phyloP scores from a whole-genome alignment of 2,329 filamentous ascomycete species.

The Neopestalotiopsis sp. region DNA sequence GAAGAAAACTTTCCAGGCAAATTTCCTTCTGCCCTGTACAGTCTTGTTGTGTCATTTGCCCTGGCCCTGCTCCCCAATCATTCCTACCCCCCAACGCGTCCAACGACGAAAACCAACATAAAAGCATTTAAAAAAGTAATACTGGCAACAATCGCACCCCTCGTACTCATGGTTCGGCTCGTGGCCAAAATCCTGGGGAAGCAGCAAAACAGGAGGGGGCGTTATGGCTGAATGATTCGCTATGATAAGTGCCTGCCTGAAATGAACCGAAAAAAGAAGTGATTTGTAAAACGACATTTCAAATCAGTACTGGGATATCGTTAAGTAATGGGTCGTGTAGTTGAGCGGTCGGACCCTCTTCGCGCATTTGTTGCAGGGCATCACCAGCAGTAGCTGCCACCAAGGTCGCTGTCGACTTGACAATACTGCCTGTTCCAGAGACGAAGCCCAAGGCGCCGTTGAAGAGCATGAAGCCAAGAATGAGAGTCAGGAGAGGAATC shows the following conservation, averaged over 20 bases:
- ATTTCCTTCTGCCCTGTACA: too few species aligned
- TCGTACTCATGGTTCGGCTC: too few species aligned
- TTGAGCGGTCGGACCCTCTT: conserved; percentile 1
- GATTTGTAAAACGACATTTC: not conserved
- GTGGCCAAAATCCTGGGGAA: not conserved
- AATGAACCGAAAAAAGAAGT: not conserved
- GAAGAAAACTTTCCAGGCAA: too few species aligned
- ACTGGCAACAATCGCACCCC: too few species aligned
- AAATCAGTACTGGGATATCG: not conserved
- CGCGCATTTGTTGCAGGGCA: conserved; percentile 21
- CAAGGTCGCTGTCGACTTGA: conserved; percentile 23
- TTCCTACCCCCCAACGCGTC: too few species aligned
- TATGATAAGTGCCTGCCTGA: not conserved
- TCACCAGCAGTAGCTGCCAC: conserved; percentile 27
- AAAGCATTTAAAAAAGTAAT: too few species aligned
- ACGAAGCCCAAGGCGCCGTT: conserved; percentile 36
- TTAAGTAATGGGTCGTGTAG: not conserved
- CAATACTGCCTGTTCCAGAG: conserved; percentile 23
- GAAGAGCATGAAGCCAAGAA: conserved; percentile 40
- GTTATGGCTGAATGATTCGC: not conserved
- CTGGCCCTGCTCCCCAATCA: too few species aligned
- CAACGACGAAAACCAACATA: too few species aligned
- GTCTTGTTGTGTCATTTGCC: too few species aligned
- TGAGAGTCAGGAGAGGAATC: conserved; percentile 43
- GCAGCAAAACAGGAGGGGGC: not conserved